Evolutionary conservation across 2,329 filamentous ascomycete species (phyloP), one percentile per base, ranked within the genome.

Genomic region (Arthrobotrys musiformis): DNA sequence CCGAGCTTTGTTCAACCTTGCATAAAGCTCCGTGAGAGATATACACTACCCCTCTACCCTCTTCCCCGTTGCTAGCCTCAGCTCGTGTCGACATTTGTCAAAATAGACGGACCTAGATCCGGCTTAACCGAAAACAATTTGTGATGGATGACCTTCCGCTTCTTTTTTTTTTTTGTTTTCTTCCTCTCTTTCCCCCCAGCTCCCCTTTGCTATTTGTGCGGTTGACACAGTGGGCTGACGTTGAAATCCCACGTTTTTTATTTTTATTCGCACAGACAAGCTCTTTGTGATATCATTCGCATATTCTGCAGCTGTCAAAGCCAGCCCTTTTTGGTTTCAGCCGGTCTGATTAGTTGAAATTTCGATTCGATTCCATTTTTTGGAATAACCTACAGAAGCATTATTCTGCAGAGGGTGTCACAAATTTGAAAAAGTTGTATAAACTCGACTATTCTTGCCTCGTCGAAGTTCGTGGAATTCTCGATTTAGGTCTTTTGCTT

Each of bases 401-500:
- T 37, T 37, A 17, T 26, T 40, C 19, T 58, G 4, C 30, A 13
- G 30, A 40, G 52, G 28, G 52, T 35, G 35, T 28, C 52, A 37
- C 52, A 30, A 50, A 50, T 17, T 19, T 46, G 30, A 30, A 6
- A 46, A 70, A 37, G n/a, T 5, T 19, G 42, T 40, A 44, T 35
- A 63, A 44, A 64, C 26, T 66, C 64, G 64, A 76, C 72, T 76
- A 76, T 70, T 76, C 72, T 76, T 76, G 58, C 72, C 72, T 46
- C 30, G 54, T 48, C 37, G 46, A 37, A 35, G 26, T 5, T n/a
- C n/a, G 26, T 26, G 60, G 19, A 30, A 66, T 66, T 44, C 40
- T 54, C 33, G 40, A 42, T 58, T 58, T 58, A 70, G 48, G 54
- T 33, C 50, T 24, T 42, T 24, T 48, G 17, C 22, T 48, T 54